These are phyloP conservation scores for Solanum hybrid DNA, from an alignment of 305 asterid species.

Conservation along the genomic window DNA sequence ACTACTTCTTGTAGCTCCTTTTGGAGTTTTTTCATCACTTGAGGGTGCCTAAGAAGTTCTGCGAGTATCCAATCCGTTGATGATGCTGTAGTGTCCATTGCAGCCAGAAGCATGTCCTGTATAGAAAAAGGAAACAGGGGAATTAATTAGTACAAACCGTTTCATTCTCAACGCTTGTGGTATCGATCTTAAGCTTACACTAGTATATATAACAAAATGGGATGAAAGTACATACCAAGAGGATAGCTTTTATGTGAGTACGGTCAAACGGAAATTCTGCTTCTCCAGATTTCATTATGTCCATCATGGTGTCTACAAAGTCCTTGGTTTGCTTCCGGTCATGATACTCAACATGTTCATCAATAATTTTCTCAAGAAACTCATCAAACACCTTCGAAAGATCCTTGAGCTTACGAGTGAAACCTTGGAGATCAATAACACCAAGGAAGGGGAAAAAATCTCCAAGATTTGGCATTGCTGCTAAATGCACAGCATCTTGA, in stretches of 20 bases:
- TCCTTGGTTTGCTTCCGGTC: slow-evolving; percentile 20
- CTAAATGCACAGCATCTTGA: slow-evolving; percentile 27
- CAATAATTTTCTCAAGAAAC: slow-evolving; percentile 41
- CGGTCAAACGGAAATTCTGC: slow-evolving; percentile 40
- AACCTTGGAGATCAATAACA: slow-evolving; percentile 43
- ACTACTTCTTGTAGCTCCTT: background rate
- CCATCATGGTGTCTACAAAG: slow-evolving; percentile 41
- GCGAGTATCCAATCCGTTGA: background rate
- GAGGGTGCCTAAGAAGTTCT: background rate
- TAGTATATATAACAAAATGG: background rate
- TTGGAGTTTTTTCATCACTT: background rate
- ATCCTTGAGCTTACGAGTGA: slow-evolving; percentile 18
- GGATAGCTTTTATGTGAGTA: slow-evolving; percentile 40
- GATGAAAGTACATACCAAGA: slow-evolving; percentile 26
- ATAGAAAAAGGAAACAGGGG: background rate
- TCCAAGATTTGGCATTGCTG: slow-evolving; percentile 36
- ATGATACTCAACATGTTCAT: slow-evolving; percentile 28
- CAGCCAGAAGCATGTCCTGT: background rate
- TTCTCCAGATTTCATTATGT: slow-evolving; percentile 34
- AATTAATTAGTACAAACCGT: background rate
- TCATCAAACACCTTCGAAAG: slow-evolving; percentile 15
- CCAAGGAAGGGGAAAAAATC: background rate
- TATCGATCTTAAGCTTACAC: background rate
- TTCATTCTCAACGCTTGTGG: no score
- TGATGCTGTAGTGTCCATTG: background rate